Percentiles rank a stretch among this genome's conserved stretches.
phyloP scores from a whole-genome alignment of 768 basidiomycete genomes.

The Mycena rebaudengoi region DNA sequence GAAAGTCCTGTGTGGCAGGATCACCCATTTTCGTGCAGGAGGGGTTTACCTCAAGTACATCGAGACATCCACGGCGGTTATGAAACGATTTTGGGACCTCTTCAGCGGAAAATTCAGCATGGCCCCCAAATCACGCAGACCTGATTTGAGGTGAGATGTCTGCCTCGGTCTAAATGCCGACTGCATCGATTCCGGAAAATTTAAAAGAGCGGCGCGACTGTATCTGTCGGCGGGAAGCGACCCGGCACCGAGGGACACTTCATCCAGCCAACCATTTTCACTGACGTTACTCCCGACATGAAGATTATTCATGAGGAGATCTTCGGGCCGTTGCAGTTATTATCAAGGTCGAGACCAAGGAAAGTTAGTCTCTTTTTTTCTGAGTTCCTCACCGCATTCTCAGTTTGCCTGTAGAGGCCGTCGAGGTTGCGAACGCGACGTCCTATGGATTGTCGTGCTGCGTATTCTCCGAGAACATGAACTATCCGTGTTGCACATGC shows the following conservation, averaged over 20 bases:
- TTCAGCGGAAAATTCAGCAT: too few relatives aligned
- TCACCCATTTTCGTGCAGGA: too few relatives aligned
- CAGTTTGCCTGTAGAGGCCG: constrained; percentile 67
- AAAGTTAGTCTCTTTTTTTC: constrained; percentile 36
- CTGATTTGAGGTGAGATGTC: too few relatives aligned
- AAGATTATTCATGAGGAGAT: constrained; percentile 75
- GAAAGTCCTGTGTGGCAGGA: too few relatives aligned
- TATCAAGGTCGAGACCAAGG: constrained; percentile 69
- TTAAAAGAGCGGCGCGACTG: constrained; percentile 69
- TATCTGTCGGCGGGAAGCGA: constrained; percentile 67
- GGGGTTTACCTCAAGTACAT: too few relatives aligned
- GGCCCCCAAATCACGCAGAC: too few relatives aligned
- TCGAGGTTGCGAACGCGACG: constrained; percentile 85
- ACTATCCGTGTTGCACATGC: constrained; percentile 77
- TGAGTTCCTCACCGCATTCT: too few relatives aligned
- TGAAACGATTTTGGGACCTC: too few relatives aligned
- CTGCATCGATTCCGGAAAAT: constrained; percentile 71
- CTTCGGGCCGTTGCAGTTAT: constrained; percentile 77
- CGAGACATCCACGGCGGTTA: too few relatives aligned
- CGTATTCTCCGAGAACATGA: constrained; percentile 82
- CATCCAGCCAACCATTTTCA: constrained; percentile 74
- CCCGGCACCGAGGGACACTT: constrained; percentile 68
- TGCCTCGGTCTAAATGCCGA: too few relatives aligned
- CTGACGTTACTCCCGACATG: constrained; percentile 68
- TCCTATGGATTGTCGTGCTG: constrained; percentile 88